Evolutionary conservation across 768 basidiomycete genomes (phyloP).

Genomic region (Chalciporus piperatus): DNA sequence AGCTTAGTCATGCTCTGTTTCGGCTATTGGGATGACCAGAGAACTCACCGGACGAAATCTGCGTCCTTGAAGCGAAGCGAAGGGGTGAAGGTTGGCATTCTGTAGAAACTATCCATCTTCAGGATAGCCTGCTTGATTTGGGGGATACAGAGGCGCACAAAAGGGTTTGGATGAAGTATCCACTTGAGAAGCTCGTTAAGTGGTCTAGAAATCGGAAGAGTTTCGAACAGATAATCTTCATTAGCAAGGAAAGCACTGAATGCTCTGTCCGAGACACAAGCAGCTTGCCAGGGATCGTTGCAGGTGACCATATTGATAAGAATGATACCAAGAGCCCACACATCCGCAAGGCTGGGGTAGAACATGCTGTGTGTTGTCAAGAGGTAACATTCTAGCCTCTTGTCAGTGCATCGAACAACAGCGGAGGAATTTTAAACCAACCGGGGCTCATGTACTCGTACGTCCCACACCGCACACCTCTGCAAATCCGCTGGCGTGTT

Average conservation of each 20-base stretch:
- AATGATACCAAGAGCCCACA: slow-evolving; percentile 78
- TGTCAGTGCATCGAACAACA: too few relatives aligned
- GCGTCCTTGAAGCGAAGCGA: background rate
- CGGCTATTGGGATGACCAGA: too few relatives aligned
- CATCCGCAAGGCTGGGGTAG: slow-evolving; percentile 40
- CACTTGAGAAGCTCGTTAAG: slow-evolving; percentile 14
- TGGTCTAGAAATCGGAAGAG: slow-evolving; percentile 13
- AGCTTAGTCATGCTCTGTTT: too few relatives aligned
- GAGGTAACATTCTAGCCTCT: slow-evolving; percentile 16
- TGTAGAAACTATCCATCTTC: slow-evolving; percentile 16
- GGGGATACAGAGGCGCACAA: slow-evolving; percentile 13
- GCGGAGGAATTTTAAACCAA: too few relatives aligned
- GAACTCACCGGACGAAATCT: background rate
- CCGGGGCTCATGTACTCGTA: slow-evolving; percentile 64
- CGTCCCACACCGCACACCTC: slow-evolving; percentile 58
- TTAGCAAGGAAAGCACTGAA: slow-evolving; percentile 17
- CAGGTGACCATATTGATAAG: slow-evolving; percentile 80
- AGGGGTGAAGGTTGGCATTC: background rate
- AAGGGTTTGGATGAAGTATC: slow-evolving; percentile 15
- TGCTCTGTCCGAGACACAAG: slow-evolving; percentile 4
- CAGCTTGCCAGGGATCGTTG: slow-evolving; percentile 16
- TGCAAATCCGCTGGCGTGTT: slow-evolving; percentile 42
- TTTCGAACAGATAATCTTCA: slow-evolving; percentile 12
- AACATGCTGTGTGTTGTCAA: slow-evolving; percentile 53
- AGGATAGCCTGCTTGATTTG: slow-evolving; percentile 18